phyloP scores from a whole-genome alignment of 2,329 filamentous ascomycete genomes.

The Sphaerulina musiva region DNA sequence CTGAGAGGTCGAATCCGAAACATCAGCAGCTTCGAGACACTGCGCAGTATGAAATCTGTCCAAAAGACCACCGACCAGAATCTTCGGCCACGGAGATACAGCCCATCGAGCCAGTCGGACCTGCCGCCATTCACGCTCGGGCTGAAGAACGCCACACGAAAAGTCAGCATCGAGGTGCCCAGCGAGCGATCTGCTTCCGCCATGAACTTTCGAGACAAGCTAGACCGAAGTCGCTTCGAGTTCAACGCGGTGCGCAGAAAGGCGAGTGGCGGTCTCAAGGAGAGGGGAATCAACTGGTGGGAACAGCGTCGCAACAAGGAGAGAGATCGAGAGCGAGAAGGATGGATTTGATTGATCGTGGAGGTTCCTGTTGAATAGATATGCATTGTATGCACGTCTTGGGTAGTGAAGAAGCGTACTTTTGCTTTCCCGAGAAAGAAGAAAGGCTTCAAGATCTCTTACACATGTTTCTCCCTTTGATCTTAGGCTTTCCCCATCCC shows the following conservation, averaged over 20 bases:
- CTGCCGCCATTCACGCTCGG: conserved; percentile 25
- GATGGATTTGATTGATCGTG: conserved; percentile 27
- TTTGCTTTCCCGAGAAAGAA: not conserved
- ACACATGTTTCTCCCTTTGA: no score
- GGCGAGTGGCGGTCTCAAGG: conserved; percentile 25
- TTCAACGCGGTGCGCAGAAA: conserved; percentile 31
- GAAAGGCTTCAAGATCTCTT: no score
- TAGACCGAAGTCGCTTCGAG: conserved; percentile 32
- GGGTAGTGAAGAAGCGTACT: not conserved
- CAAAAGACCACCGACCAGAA: conserved; percentile 9
- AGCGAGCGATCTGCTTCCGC: conserved; percentile 21
- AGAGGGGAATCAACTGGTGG: conserved; percentile 23
- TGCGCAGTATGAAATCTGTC: conserved; percentile 17
- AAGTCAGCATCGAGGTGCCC: conserved; percentile 15
- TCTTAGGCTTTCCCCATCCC: no score
- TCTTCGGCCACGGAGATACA: conserved; percentile 2
- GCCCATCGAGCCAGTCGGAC: conserved; percentile 5
- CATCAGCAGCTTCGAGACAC: conserved; percentile 28
- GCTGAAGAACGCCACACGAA: conserved; percentile 19
- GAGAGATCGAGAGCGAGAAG: conserved; percentile 19
- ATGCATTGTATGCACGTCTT: not conserved
- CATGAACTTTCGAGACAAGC: conserved; percentile 25
- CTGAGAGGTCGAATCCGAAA: conserved; percentile 23
- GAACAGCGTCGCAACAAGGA: conserved; percentile 18
- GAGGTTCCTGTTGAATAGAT: conserved; percentile 1